Evolutionary conservation across 2,329 filamentous ascomycete species (phyloP), one percentile per base, ranked within the genome.

Genomic region (Colletotrichum navitas): DNA sequence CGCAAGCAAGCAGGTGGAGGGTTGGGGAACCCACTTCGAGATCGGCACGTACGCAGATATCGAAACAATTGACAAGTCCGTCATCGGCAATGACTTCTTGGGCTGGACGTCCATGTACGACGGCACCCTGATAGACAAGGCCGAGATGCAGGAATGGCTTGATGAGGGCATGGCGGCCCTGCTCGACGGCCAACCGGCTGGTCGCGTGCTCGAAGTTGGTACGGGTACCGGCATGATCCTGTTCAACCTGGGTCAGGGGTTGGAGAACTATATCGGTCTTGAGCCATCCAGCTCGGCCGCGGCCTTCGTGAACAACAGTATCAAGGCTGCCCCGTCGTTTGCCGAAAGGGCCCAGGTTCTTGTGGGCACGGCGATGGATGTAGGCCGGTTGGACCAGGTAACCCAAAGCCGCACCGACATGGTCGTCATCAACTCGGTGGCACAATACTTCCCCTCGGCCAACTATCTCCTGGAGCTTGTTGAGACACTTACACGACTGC

Each of bases 91-190:
- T 2, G 79, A 81, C 47, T 80, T 80, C 36, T 74, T 72, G 0
- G 77, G 76, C 12, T 80, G 79, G 79, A 79, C 73, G 5, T 80
- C 79, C 0, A 79, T 78, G 76, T 80, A 79, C 39, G 75, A 80
- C 47, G 79, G 78, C 5, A 72, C 18, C 0, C 12, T 69, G 1
- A 78, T 80, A 5, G 74, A 77, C 51, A 75, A 73, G 41, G 63
- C 1, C 1, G 77, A 80, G 34, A 80, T 80, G 79, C 63, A 76
- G 3, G 78, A 79, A 58, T 80, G 79, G 79, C 72, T 80, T 0
- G 75, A 79, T 11, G 79, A 80, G 14, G 78, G 78, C 0, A 76
- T 80, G 0, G 1, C 70, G 56, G 14, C 72, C 76, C 6, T 74
- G 70, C 11, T 45, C 34, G 16, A 18, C 7, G 6, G 59, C 43